Conservation (phyloP, 345 rosid genomes). For the Populus tremula region DNA sequence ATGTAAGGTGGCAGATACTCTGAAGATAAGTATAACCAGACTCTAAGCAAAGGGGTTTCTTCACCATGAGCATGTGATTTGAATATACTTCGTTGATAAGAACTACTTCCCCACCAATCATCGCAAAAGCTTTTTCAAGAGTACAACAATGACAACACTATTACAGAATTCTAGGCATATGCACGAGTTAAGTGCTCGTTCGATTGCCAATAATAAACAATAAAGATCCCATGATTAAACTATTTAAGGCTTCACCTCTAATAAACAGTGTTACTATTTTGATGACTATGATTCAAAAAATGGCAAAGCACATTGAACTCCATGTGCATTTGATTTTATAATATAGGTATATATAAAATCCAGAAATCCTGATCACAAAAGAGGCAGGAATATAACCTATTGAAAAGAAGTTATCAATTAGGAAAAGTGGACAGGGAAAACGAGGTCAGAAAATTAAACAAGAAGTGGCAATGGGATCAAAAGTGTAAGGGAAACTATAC, state of each 20-base stretch:
- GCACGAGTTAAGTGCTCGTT: neutral
- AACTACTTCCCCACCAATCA: neutral
- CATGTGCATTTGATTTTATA: neutral
- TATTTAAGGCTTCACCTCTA: neutral
- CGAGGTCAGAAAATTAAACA: neutral
- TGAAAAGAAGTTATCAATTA: neutral
- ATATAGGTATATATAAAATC: neutral
- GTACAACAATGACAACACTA: neutral
- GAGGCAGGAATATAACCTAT: conserved; percentile 1
- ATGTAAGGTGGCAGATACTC: neutral
- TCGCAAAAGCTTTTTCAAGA: neutral
- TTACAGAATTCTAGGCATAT: neutral
- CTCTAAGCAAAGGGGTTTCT: neutral
- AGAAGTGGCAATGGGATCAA: neutral
- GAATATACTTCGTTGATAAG: neutral
- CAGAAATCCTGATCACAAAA: neutral
- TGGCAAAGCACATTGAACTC: neutral
- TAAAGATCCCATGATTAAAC: neutral
- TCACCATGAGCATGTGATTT: neutral
- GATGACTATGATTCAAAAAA: neutral
- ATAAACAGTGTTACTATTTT: neutral
- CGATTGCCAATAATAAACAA: neutral
- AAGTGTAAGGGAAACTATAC: neutral
- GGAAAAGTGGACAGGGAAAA: conserved; percentile 6
- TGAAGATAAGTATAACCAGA: neutral